Percentiles rank a stretch among this genome's conserved stretches.
Evolutionary conservation across 2,329 filamentous ascomycete species (phyloP).

Genomic region (Talaromyces rugulosus): DNA sequence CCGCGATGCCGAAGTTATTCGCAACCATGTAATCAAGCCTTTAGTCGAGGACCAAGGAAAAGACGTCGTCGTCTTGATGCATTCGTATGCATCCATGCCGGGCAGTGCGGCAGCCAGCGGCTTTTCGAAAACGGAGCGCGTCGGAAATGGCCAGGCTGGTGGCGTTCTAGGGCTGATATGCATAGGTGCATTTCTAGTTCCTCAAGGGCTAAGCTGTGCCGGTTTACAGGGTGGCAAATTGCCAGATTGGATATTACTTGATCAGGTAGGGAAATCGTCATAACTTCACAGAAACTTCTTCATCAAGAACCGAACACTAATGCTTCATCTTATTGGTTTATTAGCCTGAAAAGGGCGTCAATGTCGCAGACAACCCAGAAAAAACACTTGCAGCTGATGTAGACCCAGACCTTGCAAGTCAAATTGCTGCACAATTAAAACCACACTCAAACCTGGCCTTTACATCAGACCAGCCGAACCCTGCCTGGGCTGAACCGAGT

Average conservation of each 20-base stretch:
- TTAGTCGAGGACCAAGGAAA: conserved; percentile 19
- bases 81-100: conserved; percentile 32
- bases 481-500: conserved; percentile 22
- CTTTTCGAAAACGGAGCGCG: conserved; percentile 20
- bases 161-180: conserved; percentile 28
- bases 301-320: conserved; percentile 8
- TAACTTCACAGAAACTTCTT: conserved; percentile 9
- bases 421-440: conserved; percentile 13
- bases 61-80: conserved; percentile 25
- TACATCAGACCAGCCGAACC: conserved; percentile 18
- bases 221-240: conserved; percentile 20
- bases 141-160: conserved; percentile 23
- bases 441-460: conserved; percentile 22
- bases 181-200: conserved; percentile 33
- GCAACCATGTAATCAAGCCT: conserved; percentile 13
- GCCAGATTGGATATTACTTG: conserved; percentile 21
- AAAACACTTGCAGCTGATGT: conserved; percentile 5
- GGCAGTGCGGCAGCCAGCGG: conserved; percentile 25
- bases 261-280: conserved; percentile 19
- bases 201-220: conserved; percentile 26
- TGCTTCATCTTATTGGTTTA: not conserved
- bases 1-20: conserved; percentile 30
- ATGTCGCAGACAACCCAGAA: not conserved
- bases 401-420: not conserved
- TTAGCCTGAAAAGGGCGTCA: not conserved